Evolutionary conservation across 805 yeast species (phyloP), one percentile per base, ranked within the genome.

Genomic region (Brettanomyces custersianus): DNA sequence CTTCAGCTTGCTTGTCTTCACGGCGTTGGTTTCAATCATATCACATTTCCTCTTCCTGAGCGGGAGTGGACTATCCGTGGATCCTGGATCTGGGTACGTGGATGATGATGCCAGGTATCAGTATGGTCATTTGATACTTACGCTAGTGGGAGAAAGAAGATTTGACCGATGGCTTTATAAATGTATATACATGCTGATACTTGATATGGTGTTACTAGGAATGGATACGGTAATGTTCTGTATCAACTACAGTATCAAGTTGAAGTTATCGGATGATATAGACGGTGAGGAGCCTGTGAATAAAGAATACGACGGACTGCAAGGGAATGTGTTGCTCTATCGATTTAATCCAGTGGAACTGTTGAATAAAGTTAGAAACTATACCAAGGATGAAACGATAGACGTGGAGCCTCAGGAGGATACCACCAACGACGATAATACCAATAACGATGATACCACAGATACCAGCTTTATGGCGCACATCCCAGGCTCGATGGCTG

Each of bases 61-160:
- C 51, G 11, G 33, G 34, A n/a, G 43, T 32, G 13, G 13, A 10
- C 9, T 21, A 26, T 17, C 17, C 2, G 19, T 39, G 28, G 52
- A 48, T 20, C 45, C 46, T 17, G 48, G 13, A 49, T 1, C 33
- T 38, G 8, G 30, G 31, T 21, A 34, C n/a, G 11, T 31, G 19
- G 13, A 25, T 7, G 48, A 44, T 5, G 39, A 35, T 22, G 26
- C 42, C 4, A 51, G 53, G 1, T 53, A 54, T 25, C 49, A 51
- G 2, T 53, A 62, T 42, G 73, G 74, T 1, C 47, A 59, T n/a
- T 39, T 63, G 15, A 46, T 63, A 3, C 34, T 71, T 19, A 71
- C 68, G 40, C 43, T 70, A 15, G 63, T 72, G 17, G 80, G 80
- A 0, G 77, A 73, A 33, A 20, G 39, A 9, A 38, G 41, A 29